Percentiles rank a stretch among this genome's conserved stretches.
Evolutionary conservation across 495 filamentous ascomycete genomes (phyloP).

Genomic region (Xylaria venustula): DNA sequence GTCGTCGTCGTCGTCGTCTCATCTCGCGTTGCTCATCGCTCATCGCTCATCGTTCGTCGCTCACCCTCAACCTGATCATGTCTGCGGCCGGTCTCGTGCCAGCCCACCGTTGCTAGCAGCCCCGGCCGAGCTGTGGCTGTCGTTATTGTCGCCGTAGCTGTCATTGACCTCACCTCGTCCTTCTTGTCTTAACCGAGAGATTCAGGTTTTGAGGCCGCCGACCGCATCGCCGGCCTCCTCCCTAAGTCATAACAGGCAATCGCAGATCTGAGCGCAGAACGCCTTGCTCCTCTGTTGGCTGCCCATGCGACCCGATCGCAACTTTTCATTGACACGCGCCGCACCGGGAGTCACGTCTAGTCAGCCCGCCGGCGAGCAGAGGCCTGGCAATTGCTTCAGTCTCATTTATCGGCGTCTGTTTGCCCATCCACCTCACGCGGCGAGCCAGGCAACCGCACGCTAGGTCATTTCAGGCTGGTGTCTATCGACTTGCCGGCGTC

Average conservation of each 20-base stretch:
- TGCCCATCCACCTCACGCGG: background rate
- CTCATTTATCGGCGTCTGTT: background rate
- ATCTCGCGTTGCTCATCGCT: too few relatives aligned
- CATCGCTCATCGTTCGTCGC: too few relatives aligned
- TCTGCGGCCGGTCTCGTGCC: background rate
- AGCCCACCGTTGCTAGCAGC: conserved; percentile 5
- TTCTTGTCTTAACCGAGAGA: background rate
- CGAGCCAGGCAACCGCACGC: background rate
- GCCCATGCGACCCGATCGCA: background rate
- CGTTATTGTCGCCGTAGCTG: background rate
- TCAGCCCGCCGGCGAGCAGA: background rate
- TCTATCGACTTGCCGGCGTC: background rate
- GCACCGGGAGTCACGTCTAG: background rate
- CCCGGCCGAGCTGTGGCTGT: background rate
- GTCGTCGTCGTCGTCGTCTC: background rate
- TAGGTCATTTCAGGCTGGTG: background rate
- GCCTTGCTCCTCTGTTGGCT: conserved; percentile 3
- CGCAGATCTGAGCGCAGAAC: background rate
- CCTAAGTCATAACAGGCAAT: background rate
- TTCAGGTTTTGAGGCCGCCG: background rate
- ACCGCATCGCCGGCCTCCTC: background rate
- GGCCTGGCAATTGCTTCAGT: background rate
- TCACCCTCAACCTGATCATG: background rate
- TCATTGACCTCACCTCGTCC: background rate
- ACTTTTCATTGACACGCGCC: background rate